Evolutionary conservation across 2,329 filamentous ascomycete species (phyloP), one percentile per base, ranked within the genome.

Genomic region (Aspergillus sp.): DNA sequence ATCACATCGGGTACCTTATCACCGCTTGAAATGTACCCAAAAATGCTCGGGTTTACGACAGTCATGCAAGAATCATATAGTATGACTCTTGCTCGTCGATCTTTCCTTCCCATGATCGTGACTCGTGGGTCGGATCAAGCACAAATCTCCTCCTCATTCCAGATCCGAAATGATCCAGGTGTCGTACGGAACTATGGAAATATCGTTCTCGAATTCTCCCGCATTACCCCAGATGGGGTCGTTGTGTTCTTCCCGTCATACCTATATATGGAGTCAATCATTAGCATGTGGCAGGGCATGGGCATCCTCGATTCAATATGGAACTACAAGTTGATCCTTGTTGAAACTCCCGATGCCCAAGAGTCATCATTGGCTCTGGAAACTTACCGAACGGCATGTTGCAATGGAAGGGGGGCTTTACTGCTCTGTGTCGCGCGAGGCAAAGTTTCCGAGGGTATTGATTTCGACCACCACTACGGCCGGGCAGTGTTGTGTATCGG

Each of bases 161-260:
- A 96, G 68, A 93, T 96, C 65, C 88, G 95, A 63, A 97, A 96
- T 70, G 96, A 99, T 68, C 92, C 93, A 0, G 91, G 90, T 61
- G 93, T 98, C n/a, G 92, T 99, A 27, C 87, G 95, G 48, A 99
- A 99, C 73, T 99, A 97, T 67, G 96, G 95, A 45, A 95, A 89
- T 63, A 82, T 99, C 2, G 81, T 99, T 33, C 95, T 93, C 7
- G 95, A 99, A 72, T 98, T 99, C 72, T 90, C 92, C 54, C 96
- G 93, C 73, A 88, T 98, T 63, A 99, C 95, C 0, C 96, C 95
- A 0, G 95, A 99, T 68, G 95, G 95, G 33, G 88, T 99, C 75
- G 95, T 99, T n/a, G 95, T 99, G 40, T 99, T 99, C 81, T 99
- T 99, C 73, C 96, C 95, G 0, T 96, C 92, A 0, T 99, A 99